Evolutionary conservation across 495 filamentous ascomycete species (phyloP), one percentile per base, ranked within the genome.

Genomic region (Evernia prunastri): DNA sequence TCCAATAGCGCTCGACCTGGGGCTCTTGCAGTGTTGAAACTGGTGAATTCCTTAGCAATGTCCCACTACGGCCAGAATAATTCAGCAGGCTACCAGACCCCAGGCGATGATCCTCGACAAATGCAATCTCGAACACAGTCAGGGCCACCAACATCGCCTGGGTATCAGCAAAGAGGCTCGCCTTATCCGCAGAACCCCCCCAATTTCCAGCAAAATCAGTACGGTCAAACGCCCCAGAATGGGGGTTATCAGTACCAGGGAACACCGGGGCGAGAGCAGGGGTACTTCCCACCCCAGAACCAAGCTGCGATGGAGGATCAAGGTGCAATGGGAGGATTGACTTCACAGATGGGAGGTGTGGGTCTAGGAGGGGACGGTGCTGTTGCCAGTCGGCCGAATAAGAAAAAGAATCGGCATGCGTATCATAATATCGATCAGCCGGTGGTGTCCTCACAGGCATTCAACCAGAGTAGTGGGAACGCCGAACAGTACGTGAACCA

Each of bases 391-490:
- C 82, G 81, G 40, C 70, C 82, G 66, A 87, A 85, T 70, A 92
- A 88, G 79, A 98, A 97, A 84, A 96, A 96, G 81, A 87, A 96
- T 68, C 80, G 92, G 40, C 92, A 96, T 77, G 94, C 90, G 60
- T 89, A 95, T 75, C 94, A 99, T 73, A 84, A 86, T 35, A 83
- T 99, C 47, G 94, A 92, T 65, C 82, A 84, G 53, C 83, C 87
- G 6, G 80, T 79, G 37, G 81, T 79, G 67, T 78, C 82, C 64
- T 83, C 90, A 57, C 84, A 86, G 73, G 76, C 80, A 53, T 89
- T 84, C 79, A 87, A 84, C n/a, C 82, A 83, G 39, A 79, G 81
- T 51, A 73, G 69, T 27, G 80, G 79, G 47, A 84, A 83, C 17
- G 76, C 84, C 5, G 83, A 85, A n/a, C 81, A 88, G 69, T 92